These are phyloP conservation scores for Ascochyta clinopodiicola DNA, from an alignment of 2,329 filamentous ascomycete genomes.

Conservation along the genomic window DNA sequence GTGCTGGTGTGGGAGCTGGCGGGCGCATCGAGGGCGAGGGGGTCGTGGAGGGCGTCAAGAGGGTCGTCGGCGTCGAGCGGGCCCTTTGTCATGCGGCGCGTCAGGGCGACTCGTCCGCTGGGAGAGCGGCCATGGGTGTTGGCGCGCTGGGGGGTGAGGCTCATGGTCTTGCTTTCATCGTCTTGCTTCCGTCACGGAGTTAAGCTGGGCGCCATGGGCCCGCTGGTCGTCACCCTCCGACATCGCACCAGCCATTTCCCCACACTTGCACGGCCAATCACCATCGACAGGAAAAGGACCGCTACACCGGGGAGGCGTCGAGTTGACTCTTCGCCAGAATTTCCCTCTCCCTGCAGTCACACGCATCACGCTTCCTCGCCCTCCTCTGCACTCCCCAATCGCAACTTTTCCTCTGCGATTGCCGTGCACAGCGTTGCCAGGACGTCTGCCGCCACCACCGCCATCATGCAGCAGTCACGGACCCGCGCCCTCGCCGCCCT, in stretches of 20 bases:
- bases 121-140: constrained; percentile 39
- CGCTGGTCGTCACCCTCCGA: background rate
- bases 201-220: no score
- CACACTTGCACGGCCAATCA: background rate
- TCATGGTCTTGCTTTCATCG: constrained; percentile 9
- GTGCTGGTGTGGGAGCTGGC: constrained; percentile 2
- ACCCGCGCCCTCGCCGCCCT: constrained; percentile 45
- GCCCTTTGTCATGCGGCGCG: constrained; percentile 75
- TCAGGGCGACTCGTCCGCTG: constrained; percentile 59
- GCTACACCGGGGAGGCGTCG: background rate
- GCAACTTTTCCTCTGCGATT: background rate
- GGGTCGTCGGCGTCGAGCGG: constrained; percentile 66
- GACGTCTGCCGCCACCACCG: background rate
- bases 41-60: background rate
- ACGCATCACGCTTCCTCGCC: background rate
- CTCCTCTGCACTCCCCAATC: background rate
- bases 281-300: background rate
- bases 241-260: constrained; percentile 1
- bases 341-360: background rate
- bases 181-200: background rate
- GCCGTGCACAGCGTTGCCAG: background rate
- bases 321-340: constrained; percentile 11
- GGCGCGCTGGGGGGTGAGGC: constrained; percentile 18
- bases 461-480: constrained; percentile 46
- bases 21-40: background rate